Percentiles rank a stretch among this genome's conserved stretches.
Conservation (phyloP, 2,329 filamentous ascomycete genomes). For the Fusarium tanahbumbuense region DNA sequence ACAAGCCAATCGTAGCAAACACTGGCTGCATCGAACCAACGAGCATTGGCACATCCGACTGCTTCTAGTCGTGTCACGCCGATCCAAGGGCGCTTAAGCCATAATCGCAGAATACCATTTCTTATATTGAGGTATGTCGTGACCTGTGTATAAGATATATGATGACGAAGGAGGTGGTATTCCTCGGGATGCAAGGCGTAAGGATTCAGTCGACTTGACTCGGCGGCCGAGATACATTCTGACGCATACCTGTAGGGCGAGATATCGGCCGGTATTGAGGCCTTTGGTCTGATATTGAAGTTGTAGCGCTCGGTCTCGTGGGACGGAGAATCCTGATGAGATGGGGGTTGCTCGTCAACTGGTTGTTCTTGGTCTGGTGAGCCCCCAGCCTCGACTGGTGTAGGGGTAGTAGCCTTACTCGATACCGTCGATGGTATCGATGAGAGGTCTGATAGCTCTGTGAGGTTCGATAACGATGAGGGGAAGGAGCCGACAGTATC, state of each 20-base stretch:
- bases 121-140: constrained; percentile 96
- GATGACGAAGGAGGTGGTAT: constrained; percentile 80
- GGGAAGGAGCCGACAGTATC: constrained; percentile 57
- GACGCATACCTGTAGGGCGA: constrained; percentile 83
- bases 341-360: constrained; percentile 30
- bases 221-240: constrained; percentile 89
- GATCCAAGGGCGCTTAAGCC: constrained; percentile 87
- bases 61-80: constrained; percentile 87
- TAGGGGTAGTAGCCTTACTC: constrained; percentile 74
- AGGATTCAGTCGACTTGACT: constrained; percentile 88
- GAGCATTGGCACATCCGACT: constrained; percentile 85
- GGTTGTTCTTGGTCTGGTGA: constrained; percentile 39
- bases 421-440: constrained; percentile 66
- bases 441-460: constrained; percentile 67
- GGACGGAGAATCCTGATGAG: constrained; percentile 43
- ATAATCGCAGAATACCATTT: constrained; percentile 91
- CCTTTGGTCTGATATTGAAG: constrained; percentile 76
- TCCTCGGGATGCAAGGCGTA: constrained; percentile 89
- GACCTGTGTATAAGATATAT: constrained; percentile 89
- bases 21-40: constrained; percentile 90
- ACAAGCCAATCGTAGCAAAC: constrained; percentile 94
- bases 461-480: constrained; percentile 65
- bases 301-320: constrained; percentile 52
- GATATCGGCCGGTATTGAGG: constrained; percentile 84
- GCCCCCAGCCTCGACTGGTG: constrained; percentile 61